Conservation (phyloP, 768 basidiomycete genomes). For the Tricholoma sp. region DNA sequence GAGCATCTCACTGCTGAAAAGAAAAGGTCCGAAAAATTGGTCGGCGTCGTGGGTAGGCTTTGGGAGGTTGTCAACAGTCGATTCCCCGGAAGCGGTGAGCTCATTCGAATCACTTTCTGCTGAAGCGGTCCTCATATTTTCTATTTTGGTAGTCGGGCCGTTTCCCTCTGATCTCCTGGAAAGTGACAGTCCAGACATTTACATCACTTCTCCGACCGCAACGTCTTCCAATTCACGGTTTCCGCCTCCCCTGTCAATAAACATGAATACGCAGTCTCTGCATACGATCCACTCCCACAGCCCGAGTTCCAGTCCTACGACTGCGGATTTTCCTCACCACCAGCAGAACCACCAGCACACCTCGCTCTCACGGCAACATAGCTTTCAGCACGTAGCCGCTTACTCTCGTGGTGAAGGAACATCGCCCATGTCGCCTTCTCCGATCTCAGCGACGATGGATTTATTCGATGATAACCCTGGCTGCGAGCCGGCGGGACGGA, state of each 20-base stretch:
- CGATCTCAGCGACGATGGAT: constrained; percentile 39
- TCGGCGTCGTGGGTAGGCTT: constrained; percentile 50
- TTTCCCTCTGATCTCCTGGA: constrained; percentile 54
- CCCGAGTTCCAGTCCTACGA: constrained; percentile 41
- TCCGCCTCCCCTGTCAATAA: constrained; percentile 41
- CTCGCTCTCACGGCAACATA: constrained; percentile 54
- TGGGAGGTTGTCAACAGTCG: constrained; percentile 59
- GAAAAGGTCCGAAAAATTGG: constrained; percentile 57
- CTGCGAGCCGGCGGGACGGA: constrained; percentile 23
- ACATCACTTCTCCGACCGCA: constrained; percentile 61
- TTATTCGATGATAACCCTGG: constrained; percentile 34
- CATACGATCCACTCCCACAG: constrained; percentile 41
- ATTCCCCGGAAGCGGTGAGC: constrained; percentile 52
- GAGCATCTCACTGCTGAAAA: constrained; percentile 51
- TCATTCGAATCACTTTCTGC: not conserved
- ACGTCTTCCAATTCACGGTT: constrained; percentile 28
- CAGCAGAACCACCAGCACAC: constrained; percentile 34
- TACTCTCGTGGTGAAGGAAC: constrained; percentile 25
- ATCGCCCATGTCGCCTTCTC: constrained; percentile 34
- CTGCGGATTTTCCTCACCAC: constrained; percentile 37
- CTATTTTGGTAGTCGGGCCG: constrained; percentile 29
- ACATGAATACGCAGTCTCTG: constrained; percentile 29
- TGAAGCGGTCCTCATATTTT: too few species aligned
- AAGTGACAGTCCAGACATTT: constrained; percentile 62
- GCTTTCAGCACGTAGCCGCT: constrained; percentile 51